These are phyloP conservation scores for Eucalyptus victrix DNA, from an alignment of 345 rosid genomes.

Conservation along the genomic window DNA sequence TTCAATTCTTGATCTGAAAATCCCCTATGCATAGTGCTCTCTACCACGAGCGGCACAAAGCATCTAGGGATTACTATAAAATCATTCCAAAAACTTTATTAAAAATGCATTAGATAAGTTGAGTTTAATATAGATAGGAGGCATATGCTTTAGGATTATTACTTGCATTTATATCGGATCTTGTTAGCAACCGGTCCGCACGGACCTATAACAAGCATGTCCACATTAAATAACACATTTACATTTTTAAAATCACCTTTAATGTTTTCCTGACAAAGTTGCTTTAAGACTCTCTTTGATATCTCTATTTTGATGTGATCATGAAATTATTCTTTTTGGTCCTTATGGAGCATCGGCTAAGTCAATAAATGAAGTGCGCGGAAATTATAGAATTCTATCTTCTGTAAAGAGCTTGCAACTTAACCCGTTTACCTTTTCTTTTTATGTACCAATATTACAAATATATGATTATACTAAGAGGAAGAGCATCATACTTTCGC, in stretches of 20 bases:
- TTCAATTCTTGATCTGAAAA: neutral
- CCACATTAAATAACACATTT: neutral
- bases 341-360: neutral
- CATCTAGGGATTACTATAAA: neutral
- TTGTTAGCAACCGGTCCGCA: neutral
- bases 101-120: neutral
- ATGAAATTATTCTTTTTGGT: neutral
- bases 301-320: neutral
- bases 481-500: neutral
- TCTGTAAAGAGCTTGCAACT: neutral
- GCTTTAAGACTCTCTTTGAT: neutral
- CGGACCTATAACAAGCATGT: neutral
- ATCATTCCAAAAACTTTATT: neutral
- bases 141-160: neutral
- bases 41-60: neutral
- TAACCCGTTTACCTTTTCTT: neutral
- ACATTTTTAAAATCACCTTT: neutral
- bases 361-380: neutral
- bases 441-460: neutral
- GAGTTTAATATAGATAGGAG: neutral
- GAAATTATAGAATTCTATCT: neutral
- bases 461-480: neutral
- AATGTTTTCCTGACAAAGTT: neutral
- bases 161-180: neutral
- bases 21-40: neutral